Evolutionary conservation across 768 basidiomycete species (phyloP).

Genomic region (Tricholoma sp.): DNA sequence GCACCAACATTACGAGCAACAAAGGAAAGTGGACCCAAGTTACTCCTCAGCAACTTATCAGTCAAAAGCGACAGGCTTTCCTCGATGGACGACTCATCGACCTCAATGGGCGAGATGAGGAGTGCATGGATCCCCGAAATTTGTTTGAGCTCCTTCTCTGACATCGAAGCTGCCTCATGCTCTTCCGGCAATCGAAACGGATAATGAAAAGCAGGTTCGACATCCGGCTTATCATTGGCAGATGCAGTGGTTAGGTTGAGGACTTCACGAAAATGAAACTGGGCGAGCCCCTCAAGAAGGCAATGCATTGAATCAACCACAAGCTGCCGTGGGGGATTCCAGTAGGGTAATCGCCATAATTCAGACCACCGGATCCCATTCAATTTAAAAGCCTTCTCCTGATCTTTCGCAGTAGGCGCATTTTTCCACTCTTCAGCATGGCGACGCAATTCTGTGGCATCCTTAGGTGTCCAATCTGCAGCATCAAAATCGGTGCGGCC

Average conservation of each 20-base stretch:
- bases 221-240: neutral
- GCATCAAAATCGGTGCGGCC: constrained; percentile 18
- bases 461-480: constrained; percentile 17
- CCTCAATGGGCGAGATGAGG: neutral
- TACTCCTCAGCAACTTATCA: neutral
- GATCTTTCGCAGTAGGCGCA: constrained; percentile 12
- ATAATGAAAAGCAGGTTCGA: neutral
- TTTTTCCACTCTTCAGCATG: constrained; percentile 18
- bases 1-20: neutral
- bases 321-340: constrained; percentile 26
- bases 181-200: neutral
- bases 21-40: neutral
- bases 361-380: constrained; percentile 25
- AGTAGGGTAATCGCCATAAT: constrained; percentile 33
- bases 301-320: constrained; percentile 39
- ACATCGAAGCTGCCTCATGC: neutral
- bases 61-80: neutral
- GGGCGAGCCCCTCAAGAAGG: constrained; percentile 11
- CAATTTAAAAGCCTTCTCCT: constrained; percentile 13
- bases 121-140: neutral
- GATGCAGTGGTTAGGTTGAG: neutral
- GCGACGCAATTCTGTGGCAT: constrained; percentile 11
- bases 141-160: neutral
- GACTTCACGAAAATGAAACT: neutral
- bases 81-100: neutral